These are phyloP conservation scores for Marsdenia floribunda DNA, from an alignment of 257 asterid species.

Conservation along the genomic window DNA sequence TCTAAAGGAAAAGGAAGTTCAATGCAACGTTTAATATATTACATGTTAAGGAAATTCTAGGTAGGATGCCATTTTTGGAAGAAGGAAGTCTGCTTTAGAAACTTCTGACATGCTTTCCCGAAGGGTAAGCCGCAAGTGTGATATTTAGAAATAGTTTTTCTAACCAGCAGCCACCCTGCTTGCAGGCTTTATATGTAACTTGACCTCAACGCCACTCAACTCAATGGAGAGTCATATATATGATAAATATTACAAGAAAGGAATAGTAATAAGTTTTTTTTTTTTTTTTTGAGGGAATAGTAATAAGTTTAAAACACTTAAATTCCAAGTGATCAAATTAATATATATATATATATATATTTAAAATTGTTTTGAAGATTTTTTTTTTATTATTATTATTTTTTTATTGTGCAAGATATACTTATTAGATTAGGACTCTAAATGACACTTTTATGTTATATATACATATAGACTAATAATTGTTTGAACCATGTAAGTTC, in stretches of 20 bases:
- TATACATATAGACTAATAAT: too few relatives aligned
- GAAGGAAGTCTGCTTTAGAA: not conserved
- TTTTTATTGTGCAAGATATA: too few relatives aligned
- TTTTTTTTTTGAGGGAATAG: too few relatives aligned
- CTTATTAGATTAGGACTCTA: too few relatives aligned
- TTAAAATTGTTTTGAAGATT: too few relatives aligned
- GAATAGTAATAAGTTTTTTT: not conserved
- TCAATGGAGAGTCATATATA: not conserved
- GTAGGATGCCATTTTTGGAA: too few relatives aligned
- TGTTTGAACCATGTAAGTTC: too few relatives aligned
- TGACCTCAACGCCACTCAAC: not conserved
- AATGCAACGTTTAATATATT: not conserved
- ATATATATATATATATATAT: too few relatives aligned
- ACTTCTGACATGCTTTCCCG: not conserved
- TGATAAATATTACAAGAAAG: not conserved
- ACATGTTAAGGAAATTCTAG: not conserved
- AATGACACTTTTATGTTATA: too few relatives aligned
- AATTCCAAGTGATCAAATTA: not conserved
- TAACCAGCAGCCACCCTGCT: not conserved
- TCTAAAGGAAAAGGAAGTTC: not conserved
- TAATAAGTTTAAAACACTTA: not conserved
- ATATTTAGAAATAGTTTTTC: not conserved
- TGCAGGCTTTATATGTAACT: not conserved
- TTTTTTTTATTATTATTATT: too few relatives aligned
- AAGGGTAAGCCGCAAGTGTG: not conserved